Evolutionary conservation across 129 eudicot genomes (phyloP), one percentile per base, ranked within the genome.

Genomic region (Rutidosis leptorrhynchoides): DNA sequence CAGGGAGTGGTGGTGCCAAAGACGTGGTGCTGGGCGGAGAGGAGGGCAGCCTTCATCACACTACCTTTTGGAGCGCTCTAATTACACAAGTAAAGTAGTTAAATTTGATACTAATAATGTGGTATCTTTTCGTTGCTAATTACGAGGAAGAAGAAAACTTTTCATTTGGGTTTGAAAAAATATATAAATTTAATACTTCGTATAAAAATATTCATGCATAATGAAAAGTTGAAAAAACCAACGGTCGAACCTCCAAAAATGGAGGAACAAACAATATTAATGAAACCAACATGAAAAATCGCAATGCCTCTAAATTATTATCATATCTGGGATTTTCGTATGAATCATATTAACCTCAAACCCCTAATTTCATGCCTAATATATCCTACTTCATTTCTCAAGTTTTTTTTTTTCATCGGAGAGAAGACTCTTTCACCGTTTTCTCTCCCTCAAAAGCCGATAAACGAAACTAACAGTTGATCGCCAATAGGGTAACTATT

Each of bases 231-330:
- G 16, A 40, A 40, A 40, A 40, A 40, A 65, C 58, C 71, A 73
- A 73, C 71, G 71, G 78, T 48, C 10, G 45, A 64, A 63, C 33
- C 64, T 24, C 30, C 28, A 58, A 67, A 67, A 48, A 67, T 67
- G 63, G 69, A 0, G 10, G 67, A 74, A 46, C 73, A 23, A 58
- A 74, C 67, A 46, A 22, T 26, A 57, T 58, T 10, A 43, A 3
- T 65, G 65, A 74, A 43, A 37, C 73, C 33, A 56, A 67, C 61
- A 74, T 25, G 79, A 74, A 29, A 25, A 57, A 45, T 66, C 72
- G 79, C 62, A 66, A 66, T 65, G 68, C 79, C 79, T 30, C 79
- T 65, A 61, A 49, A 60, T 74, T 17, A 66, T 56, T 32, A 40
- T 40, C 3, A 11, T 40, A 15, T 73, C 25, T 55, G 65, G 49